Base-by-base conservation (phyloP, 352 stramenopile species). In the Phytopythium vexans region DNA sequence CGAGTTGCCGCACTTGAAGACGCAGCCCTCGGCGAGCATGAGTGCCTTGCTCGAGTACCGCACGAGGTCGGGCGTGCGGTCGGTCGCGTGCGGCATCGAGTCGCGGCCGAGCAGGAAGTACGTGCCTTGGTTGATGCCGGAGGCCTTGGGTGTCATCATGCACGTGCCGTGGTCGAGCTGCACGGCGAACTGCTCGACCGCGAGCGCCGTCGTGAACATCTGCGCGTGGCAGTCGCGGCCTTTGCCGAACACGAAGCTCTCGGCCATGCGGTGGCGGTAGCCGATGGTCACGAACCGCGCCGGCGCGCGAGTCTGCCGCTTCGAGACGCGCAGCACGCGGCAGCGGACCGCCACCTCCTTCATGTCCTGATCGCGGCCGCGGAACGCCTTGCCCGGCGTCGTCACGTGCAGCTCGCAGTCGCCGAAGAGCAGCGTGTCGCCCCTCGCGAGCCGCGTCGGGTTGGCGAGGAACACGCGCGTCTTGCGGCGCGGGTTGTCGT, bases 91-190 rank as follows among this genome's bases (percentile, higher is more conserved):
- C 6, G 49, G 57, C 39, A 82, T 65, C 16, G 52, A 62, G 38
- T 88, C 69, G 6, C 77, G 74, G 0, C 80, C 80, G 9, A 89
- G 71, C 6, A 90, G 49, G 38, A 88, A 89, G 41, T 89, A 90
- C 54, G 83, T 75, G 12, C 77, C 80, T 37, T 83, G 69, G 44
- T 88, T 90, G 44, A 89, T 74, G 2, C 80, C 80, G 15, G 73
- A 69, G 11, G 69, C 66, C 6, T 72, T 77, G 0, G 77, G 75
- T 6, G 74, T 83, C 46, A 90, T 66, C 39, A 76, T 69, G 39
- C 80, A 88, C 11, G 66, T 64, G 3, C 80, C 80, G 21, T 76
- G 71, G 46, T 82, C 69, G 36, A 88, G 68, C 37, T 90, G 74
- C 32, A 90, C 68, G 8, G 65, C 60, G 34, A 90, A 90, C 48